These are phyloP conservation scores for Nitzschia putrida DNA, from an alignment of 108 stramenopile species.

Conservation along the genomic window DNA sequence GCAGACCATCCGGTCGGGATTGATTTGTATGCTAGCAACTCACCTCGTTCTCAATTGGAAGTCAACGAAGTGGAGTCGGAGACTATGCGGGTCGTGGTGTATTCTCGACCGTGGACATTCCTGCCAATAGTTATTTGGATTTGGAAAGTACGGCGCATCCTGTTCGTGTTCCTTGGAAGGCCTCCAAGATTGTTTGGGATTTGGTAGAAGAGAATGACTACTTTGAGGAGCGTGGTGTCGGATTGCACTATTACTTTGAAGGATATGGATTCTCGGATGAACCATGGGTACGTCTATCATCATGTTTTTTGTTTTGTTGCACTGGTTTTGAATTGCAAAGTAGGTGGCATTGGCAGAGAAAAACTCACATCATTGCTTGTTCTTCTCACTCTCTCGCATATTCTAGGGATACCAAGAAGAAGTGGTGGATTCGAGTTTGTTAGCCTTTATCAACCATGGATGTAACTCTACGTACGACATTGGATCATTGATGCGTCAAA, in stretches of 20 bases:
- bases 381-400: too few relatives aligned
- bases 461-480: constrained; percentile 1
- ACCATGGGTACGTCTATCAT: not conserved
- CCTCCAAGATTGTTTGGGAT: not conserved
- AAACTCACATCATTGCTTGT: too few relatives aligned
- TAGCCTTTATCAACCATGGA: not conserved
- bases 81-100: constrained; percentile 3
- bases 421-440: not conserved
- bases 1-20: not conserved
- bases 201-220: not conserved
- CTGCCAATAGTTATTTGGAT: not conserved
- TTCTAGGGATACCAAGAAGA: not conserved
- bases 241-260: not conserved
- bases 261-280: constrained; percentile 3
- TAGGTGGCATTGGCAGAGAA: too few relatives aligned
- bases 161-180: not conserved
- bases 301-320: too few relatives aligned
- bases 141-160: not conserved
- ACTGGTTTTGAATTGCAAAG: too few relatives aligned
- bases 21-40: not conserved
- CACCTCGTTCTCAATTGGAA: not conserved
- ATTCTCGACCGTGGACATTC: not conserved
- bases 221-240: not conserved
- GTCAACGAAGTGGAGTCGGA: not conserved
- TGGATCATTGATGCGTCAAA: not conserved